phyloP scores from a whole-genome alignment of 1,284 basidiomycete genomes.

The Puccinia novopanici region DNA sequence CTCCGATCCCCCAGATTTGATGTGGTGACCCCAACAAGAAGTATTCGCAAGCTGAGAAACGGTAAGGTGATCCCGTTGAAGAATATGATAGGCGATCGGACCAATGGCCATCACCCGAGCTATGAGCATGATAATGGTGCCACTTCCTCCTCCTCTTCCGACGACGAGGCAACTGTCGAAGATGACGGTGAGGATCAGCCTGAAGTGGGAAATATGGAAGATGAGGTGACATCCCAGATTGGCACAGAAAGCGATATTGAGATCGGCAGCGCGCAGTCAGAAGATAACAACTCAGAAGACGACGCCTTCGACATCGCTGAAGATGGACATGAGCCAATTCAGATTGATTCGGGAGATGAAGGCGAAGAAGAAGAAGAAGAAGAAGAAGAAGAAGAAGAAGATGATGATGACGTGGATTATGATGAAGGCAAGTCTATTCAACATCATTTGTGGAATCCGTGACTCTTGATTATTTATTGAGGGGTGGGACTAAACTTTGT shows the following conservation, averaged over 20 bases:
- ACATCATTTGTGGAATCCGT: neutral
- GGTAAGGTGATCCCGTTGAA: slow-evolving; percentile 39
- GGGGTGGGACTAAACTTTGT: slow-evolving; percentile 12
- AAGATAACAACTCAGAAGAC: slow-evolving; percentile 23
- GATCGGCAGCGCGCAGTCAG: neutral
- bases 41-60: slow-evolving; percentile 35
- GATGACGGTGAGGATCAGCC: slow-evolving; percentile 40
- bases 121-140: neutral
- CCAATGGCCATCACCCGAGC: neutral
- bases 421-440: slow-evolving; percentile 54
- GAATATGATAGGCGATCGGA: neutral
- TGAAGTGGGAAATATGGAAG: slow-evolving; percentile 51
- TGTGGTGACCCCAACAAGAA: slow-evolving; percentile 18
- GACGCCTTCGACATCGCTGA: slow-evolving; percentile 59
- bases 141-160: slow-evolving; percentile 55
- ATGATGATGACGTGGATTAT: slow-evolving; percentile 56
- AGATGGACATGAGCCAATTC: slow-evolving; percentile 55
- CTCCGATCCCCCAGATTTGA: neutral
- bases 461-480: neutral
- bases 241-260: slow-evolving; percentile 22
- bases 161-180: slow-evolving; percentile 14
- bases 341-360: slow-evolving; percentile 54
- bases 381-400: slow-evolving; percentile 54
- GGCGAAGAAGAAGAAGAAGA: slow-evolving; percentile 54
- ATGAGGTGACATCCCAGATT: slow-evolving; percentile 50